These are phyloP conservation scores for Eremothecium cymbalariae DNA, from an alignment of 1,139 yeast species.

Conservation along the genomic window DNA sequence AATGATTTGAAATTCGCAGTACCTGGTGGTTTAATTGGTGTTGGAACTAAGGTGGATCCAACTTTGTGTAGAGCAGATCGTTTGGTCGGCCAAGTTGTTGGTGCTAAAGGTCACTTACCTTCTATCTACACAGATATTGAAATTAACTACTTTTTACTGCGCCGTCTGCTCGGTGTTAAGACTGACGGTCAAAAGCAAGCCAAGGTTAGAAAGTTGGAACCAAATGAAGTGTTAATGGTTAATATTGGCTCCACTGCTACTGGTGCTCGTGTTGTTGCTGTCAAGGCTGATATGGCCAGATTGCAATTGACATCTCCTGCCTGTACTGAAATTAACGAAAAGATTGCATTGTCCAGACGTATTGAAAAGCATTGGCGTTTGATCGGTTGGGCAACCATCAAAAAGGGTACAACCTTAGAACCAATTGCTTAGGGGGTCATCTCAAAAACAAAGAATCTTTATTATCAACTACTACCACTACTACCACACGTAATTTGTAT, in stretches of 20 bases:
- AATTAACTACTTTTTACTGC: conserved; percentile 90
- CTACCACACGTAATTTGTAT: conserved; percentile 2
- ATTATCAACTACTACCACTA: conserved; percentile 4
- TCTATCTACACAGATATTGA: conserved; percentile 95
- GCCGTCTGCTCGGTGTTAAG: conserved; percentile 97
- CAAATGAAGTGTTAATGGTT: conserved; percentile 96
- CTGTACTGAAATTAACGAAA: conserved; percentile 95
- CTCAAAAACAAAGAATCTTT: conserved; percentile 2
- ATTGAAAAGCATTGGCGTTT: conserved; percentile 99
- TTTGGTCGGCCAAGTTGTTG: conserved; percentile 97
- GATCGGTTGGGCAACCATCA: conserved; percentile 99
- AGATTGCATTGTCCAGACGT: conserved; percentile 97
- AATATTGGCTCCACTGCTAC: conserved; percentile 99
- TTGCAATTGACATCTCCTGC: conserved; percentile 95
- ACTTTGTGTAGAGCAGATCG: conserved; percentile 99
- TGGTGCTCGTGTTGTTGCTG: conserved; percentile 97
- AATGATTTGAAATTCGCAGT: conserved; percentile 97
- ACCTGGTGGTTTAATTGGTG: conserved; percentile 99
- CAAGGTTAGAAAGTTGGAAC: conserved; percentile 87
- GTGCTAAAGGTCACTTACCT: conserved; percentile 93
- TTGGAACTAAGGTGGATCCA: conserved; percentile 98
- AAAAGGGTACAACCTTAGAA: conserved; percentile 85
- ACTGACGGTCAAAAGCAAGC: conserved; percentile 97
- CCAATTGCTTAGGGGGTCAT: conserved; percentile 40
- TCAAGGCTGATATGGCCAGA: conserved; percentile 99